phyloP scores from a whole-genome alignment of 768 basidiomycete species.

The Naganishia friedmannii region DNA sequence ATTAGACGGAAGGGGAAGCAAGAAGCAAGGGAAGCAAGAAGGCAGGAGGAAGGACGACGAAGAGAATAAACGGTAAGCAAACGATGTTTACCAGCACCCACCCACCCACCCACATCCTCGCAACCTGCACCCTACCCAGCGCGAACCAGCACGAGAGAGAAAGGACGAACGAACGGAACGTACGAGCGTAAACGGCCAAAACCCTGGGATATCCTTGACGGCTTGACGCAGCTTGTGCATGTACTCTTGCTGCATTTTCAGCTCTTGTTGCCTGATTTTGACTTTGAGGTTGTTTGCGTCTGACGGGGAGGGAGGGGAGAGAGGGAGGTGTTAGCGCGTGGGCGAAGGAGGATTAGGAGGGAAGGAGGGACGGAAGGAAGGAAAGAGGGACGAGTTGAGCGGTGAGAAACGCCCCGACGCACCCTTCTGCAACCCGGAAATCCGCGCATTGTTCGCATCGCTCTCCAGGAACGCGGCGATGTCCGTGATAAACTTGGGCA shows the following conservation, averaged over 20 bases:
- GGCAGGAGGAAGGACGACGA: too few relatives aligned
- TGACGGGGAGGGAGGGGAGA: background rate
- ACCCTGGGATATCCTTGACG: slow-evolving; percentile 40
- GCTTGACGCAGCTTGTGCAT: background rate
- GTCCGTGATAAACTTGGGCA: slow-evolving; percentile 19
- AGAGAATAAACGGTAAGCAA: too few relatives aligned
- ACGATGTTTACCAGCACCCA: too few relatives aligned
- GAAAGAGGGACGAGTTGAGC: too few relatives aligned
- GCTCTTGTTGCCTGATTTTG: slow-evolving; percentile 33
- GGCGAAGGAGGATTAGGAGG: background rate
- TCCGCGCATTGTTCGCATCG: slow-evolving; percentile 28
- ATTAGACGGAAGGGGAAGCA: background rate
- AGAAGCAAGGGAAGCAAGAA: too few relatives aligned
- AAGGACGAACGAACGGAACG: background rate
- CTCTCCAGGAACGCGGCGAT: slow-evolving; percentile 23
- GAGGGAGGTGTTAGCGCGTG: background rate
- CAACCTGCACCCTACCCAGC: too few relatives aligned
- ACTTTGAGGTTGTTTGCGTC: slow-evolving; percentile 2
- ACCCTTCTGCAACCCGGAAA: slow-evolving; percentile 34
- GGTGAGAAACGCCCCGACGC: background rate
- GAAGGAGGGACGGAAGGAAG: too few relatives aligned
- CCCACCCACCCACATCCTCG: too few relatives aligned
- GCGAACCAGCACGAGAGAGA: background rate
- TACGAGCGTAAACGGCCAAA: slow-evolving; percentile 43
- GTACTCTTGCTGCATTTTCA: slow-evolving; percentile 27